Percentiles rank a stretch among this genome's conserved stretches.
Evolutionary conservation across 106 monocot genomes (phyloP).

Genomic region (Apostasia ramifera): DNA sequence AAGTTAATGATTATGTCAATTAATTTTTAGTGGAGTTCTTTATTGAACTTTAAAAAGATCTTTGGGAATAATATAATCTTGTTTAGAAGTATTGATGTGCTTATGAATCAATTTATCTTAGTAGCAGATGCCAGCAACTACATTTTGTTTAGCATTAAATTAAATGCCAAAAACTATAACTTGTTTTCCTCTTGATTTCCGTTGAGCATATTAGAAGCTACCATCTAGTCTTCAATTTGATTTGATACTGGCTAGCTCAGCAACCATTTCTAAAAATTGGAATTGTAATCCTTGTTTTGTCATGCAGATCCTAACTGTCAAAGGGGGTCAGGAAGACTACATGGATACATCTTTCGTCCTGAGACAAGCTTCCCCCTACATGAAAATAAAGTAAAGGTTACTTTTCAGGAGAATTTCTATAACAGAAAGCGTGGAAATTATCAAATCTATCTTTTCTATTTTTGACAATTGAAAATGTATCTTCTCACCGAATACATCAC

Average conservation of each 20-base stretch:
- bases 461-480: background rate
- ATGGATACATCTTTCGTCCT: conserved; percentile 66
- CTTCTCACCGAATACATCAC: no score
- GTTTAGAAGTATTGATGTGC: no score
- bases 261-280: conserved; percentile 3
- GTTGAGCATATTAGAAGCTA: background rate
- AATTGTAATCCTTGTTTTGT: conserved; percentile 1
- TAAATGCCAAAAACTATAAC: background rate
- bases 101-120: no score
- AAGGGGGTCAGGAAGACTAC: conserved; percentile 66
- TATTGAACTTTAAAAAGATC: no score
- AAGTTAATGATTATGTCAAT: no score
- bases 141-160: no score
- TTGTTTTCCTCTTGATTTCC: background rate
- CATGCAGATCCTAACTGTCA: conserved; percentile 79
- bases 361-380: conserved; percentile 86
- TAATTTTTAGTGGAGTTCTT: no score
- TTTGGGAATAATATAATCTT: no score
- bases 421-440: background rate
- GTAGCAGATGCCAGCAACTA: no score
- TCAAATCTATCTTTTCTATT: background rate
- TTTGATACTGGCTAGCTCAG: background rate
- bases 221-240: background rate
- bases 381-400: conserved; percentile 77
- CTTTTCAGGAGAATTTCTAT: background rate